A percentile compares a stretch with the other conserved stretches of the same genome.
These are phyloP conservation scores for Anethum foeniculum DNA, from an alignment of 140 eudicot genomes.

Conservation along the genomic window DNA sequence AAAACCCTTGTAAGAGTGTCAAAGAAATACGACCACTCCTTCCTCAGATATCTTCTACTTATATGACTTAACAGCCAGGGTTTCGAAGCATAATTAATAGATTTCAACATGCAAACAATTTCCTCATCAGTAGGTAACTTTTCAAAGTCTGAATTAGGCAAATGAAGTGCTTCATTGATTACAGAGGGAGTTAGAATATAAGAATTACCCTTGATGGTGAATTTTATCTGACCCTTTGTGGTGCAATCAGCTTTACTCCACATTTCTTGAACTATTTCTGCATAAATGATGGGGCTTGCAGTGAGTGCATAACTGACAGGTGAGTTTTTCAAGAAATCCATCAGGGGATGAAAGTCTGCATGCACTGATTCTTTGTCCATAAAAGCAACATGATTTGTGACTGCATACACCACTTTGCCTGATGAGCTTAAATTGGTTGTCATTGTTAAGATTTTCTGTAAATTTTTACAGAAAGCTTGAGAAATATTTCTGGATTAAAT, in stretches of 20 bases:
- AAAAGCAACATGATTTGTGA: neutral
- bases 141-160: neutral
- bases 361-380: neutral
- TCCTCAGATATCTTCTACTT: neutral
- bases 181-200: neutral
- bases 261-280: neutral
- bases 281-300: neutral
- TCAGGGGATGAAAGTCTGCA: neutral
- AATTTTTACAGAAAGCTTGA: neutral
- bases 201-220: neutral
- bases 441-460: neutral
- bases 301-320: neutral
- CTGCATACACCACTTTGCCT: neutral
- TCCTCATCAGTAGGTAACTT: neutral
- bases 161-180: neutral
- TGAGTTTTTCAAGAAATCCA: neutral
- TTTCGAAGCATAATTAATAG: neutral
- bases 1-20: neutral
- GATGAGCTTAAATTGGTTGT: neutral
- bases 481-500: neutral
- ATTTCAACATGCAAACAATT: neutral
- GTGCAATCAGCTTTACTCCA: neutral
- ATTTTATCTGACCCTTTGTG: neutral
- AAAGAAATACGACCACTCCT: slow-evolving; percentile 1
- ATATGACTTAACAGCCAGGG: neutral